A percentile compares a stretch with the other conserved stretches of the same genome.
Conservation (phyloP, 176 grass and related monocot genomes). For the Zea luxurians region DNA sequence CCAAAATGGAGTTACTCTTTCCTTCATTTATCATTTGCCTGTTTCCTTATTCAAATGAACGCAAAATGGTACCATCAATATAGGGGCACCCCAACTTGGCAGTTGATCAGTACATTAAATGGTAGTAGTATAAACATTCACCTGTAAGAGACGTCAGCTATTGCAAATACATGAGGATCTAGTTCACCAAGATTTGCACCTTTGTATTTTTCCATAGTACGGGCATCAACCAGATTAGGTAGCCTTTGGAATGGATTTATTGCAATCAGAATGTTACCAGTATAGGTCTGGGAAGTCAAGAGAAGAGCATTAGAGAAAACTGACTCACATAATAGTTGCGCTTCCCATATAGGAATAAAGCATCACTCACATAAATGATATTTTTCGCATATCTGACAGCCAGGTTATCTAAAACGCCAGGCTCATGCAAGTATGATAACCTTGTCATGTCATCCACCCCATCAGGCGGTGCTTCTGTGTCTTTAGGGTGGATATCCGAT, state of each 20-base stretch:
- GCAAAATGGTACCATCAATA: slow-evolving; percentile 51
- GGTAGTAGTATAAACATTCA: slow-evolving; percentile 55
- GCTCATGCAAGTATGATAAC: slow-evolving; percentile 95
- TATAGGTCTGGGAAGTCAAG: slow-evolving; percentile 75
- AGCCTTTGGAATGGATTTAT: slow-evolving; percentile 98
- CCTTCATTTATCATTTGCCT: slow-evolving; percentile 99
- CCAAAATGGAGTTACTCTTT: slow-evolving; percentile 94
- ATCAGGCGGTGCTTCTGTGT: slow-evolving; percentile 73
- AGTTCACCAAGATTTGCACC: slow-evolving; percentile 79
- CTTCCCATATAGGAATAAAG: slow-evolving; percentile 33
- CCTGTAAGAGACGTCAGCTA: slow-evolving; percentile 95
- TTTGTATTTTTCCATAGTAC: slow-evolving; percentile 88
- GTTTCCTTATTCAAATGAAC: slow-evolving; percentile 67
- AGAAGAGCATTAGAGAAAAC: slow-evolving; percentile 38
- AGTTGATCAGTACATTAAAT: slow-evolving; percentile 26
- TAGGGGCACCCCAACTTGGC: slow-evolving; percentile 28
- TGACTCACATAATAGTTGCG: slow-evolving; percentile 6
- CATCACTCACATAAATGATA: slow-evolving; percentile 83
- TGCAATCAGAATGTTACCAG: slow-evolving; percentile 91
- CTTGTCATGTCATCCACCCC: slow-evolving; percentile 98
- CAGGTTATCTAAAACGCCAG: slow-evolving; percentile 91
- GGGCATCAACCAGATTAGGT: slow-evolving; percentile 67
- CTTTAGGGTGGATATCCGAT: slow-evolving; percentile 71
- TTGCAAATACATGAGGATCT: slow-evolving; percentile 87
- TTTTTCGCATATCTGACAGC: slow-evolving; percentile 78